These are phyloP conservation scores for Cercophora newfieldiana DNA, from an alignment of 495 filamentous ascomycete genomes.

Conservation along the genomic window DNA sequence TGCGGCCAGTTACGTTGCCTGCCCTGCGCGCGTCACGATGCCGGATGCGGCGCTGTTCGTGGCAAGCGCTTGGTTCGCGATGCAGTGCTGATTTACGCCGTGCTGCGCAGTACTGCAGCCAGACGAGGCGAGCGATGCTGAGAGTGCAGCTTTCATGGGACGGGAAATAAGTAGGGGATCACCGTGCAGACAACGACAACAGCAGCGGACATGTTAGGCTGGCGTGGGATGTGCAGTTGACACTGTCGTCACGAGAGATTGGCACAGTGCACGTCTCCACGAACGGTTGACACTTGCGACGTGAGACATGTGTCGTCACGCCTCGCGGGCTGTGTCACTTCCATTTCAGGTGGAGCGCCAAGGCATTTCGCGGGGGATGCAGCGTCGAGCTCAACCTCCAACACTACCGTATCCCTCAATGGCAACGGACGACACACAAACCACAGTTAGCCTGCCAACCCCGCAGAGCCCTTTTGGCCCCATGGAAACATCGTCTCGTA, in stretches of 20 bases:
- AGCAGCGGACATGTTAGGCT: background rate
- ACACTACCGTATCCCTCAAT: background rate
- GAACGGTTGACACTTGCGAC: conserved; percentile 5
- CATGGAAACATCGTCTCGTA: conserved; percentile 27
- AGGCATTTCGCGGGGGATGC: background rate
- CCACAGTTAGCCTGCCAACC: no score
- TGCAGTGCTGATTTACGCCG: background rate
- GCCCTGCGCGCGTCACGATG: no score
- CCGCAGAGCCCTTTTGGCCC: conserved; percentile 19
- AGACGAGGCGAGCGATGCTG: background rate
- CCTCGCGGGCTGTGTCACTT: conserved; percentile 2
- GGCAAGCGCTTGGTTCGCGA: conserved; percentile 13
- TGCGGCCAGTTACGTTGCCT: background rate
- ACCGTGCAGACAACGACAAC: background rate
- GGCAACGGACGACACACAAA: no score
- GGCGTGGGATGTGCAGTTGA: background rate
- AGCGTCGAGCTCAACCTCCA: background rate
- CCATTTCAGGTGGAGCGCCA: background rate
- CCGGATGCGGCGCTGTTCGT: conserved; percentile 16
- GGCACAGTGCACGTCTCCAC: conserved; percentile 7
- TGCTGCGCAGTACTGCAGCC: background rate
- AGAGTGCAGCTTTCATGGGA: conserved; percentile 6
- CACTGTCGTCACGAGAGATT: background rate
- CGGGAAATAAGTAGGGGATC: background rate
- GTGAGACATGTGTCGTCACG: conserved; percentile 24